Conservation (phyloP, 805 yeast species). For the Candida berthetii region DNA sequence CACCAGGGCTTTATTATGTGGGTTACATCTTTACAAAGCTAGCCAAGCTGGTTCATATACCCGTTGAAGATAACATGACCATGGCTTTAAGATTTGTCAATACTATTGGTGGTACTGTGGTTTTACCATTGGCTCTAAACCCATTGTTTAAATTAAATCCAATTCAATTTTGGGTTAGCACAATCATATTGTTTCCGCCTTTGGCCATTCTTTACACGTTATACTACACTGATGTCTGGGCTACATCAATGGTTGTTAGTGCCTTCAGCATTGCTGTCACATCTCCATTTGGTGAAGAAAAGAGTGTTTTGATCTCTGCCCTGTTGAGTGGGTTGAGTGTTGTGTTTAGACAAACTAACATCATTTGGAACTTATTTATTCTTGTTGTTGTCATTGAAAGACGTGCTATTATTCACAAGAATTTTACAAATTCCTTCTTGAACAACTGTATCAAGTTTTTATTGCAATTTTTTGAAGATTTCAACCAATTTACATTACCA, state of each 20-base stretch:
- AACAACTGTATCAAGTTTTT: conserved; percentile 33
- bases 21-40: conserved; percentile 30
- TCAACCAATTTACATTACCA: conserved; percentile 35
- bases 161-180: conserved; percentile 34
- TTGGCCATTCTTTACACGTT: conserved; percentile 66
- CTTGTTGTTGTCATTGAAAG: conserved; percentile 49
- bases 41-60: conserved; percentile 11
- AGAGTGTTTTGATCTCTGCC: conserved; percentile 40
- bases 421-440: conserved; percentile 27
- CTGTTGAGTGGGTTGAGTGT: conserved; percentile 56
- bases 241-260: conserved; percentile 60
- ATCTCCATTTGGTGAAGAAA: conserved; percentile 26
- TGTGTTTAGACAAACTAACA: conserved; percentile 84
- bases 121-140: conserved; percentile 41
- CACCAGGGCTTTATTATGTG: conserved; percentile 79
- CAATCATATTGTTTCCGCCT: conserved; percentile 57
- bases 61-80: conserved; percentile 26
- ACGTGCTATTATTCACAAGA: conserved; percentile 33
- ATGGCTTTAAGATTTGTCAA: conserved; percentile 51
- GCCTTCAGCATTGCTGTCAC: conserved; percentile 44
- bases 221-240: conserved; percentile 94
- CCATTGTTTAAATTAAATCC: conserved; percentile 34
- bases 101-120: conserved; percentile 53
- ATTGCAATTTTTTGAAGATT: conserved; percentile 28
- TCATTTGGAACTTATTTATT: conserved; percentile 74